These are phyloP conservation scores for Macaranga tanarius DNA, from an alignment of 441 rosid genomes.

Conservation along the genomic window DNA sequence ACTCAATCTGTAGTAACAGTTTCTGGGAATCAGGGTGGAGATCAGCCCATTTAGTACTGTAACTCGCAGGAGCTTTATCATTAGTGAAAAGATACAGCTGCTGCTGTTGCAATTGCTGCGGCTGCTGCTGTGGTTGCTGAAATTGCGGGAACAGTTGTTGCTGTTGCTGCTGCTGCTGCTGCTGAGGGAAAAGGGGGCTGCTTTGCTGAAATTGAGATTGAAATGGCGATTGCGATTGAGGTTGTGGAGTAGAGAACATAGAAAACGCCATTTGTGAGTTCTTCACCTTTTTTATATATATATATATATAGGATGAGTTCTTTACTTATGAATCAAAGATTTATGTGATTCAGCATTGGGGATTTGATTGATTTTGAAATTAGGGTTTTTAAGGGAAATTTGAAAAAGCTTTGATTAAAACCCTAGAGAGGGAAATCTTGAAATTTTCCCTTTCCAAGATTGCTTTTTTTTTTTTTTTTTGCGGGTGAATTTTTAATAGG, in stretches of 20 bases:
- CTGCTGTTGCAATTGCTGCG: conserved; percentile 49
- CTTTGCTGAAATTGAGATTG: conserved; percentile 49
- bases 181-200: conserved; percentile 41
- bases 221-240: conserved; percentile 53
- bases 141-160: conserved; percentile 24
- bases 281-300: not conserved
- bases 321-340: no score
- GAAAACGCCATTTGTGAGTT: conserved; percentile 55
- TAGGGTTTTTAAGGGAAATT: conserved; percentile 22
- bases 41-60: conserved; percentile 92
- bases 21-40: conserved; percentile 98
- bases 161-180: conserved; percentile 28
- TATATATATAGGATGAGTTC: no score
- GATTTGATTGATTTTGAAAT: conserved; percentile 8
- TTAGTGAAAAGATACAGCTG: conserved; percentile 75
- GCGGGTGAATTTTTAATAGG: no score
- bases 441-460: no score
- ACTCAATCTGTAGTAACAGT: conserved; percentile 85
- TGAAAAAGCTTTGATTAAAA: conserved; percentile 31
- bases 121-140: conserved; percentile 40
- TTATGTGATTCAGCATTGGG: conserved; percentile 21
- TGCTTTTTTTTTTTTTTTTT: no score
- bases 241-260: conserved; percentile 63
- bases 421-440: conserved; percentile 12
- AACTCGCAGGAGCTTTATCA: conserved; percentile 84